A percentile compares a stretch with the other conserved stretches of the same genome.
Conservation (phyloP, 2,329 filamentous ascomycete genomes). For the Thermothelomyces thermophilus region DNA sequence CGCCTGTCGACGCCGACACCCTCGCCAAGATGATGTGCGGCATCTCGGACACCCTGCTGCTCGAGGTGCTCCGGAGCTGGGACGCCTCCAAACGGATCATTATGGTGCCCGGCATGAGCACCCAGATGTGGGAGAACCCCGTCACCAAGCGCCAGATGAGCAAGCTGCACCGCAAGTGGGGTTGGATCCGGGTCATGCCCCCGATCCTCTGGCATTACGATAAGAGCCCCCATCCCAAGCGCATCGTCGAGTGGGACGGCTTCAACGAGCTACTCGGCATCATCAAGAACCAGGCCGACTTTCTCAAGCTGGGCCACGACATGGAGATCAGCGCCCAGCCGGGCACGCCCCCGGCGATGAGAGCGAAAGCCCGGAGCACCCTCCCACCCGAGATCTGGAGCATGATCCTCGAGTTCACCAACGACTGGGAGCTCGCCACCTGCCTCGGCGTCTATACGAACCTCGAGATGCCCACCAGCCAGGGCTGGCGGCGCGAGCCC, state of each 20-base stretch:
- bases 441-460: slow-evolving; percentile 75
- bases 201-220: slow-evolving; percentile 81
- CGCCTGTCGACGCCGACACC: slow-evolving; percentile 76
- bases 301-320: slow-evolving; percentile 67
- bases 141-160: slow-evolving; percentile 81
- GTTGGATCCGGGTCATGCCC: slow-evolving; percentile 74
- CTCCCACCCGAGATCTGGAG: slow-evolving; percentile 86
- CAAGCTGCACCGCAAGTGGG: slow-evolving; percentile 78
- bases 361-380: slow-evolving; percentile 34
- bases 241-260: slow-evolving; percentile 54
- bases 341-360: slow-evolving; percentile 24
- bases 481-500: slow-evolving; percentile 59
- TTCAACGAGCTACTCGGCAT: slow-evolving; percentile 67
- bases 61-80: slow-evolving; percentile 80
- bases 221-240: slow-evolving; percentile 35
- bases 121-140: slow-evolving; percentile 83
- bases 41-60: slow-evolving; percentile 70
- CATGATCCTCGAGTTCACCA: slow-evolving; percentile 74
- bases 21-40: slow-evolving; percentile 84
- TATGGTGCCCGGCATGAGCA: slow-evolving; percentile 82
- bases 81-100: slow-evolving; percentile 78
- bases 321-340: slow-evolving; percentile 49
- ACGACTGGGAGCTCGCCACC: slow-evolving; percentile 86
- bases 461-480: slow-evolving; percentile 55
- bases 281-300: slow-evolving; percentile 69